Evolutionary conservation across 2,329 filamentous ascomycete genomes (phyloP), one percentile per base, ranked within the genome.

Genomic region (Fusarium guadeloupense): DNA sequence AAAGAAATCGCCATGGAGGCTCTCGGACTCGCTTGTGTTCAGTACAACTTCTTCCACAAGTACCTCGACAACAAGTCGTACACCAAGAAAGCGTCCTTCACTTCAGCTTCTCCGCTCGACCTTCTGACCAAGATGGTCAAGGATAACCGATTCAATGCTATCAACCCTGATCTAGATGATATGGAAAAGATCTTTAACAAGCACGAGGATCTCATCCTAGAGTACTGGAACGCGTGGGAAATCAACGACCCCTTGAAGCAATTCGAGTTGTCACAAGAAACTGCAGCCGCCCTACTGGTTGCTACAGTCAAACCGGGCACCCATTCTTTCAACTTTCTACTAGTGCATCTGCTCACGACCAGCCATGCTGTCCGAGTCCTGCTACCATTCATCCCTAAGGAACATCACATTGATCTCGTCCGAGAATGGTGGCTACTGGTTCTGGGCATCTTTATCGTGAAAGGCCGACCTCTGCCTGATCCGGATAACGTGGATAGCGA

Each of bases 221-320:
- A 96, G 66, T 92, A 98, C 78, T 98, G 93, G 92, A 95, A 96
- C 65, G 88, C 90, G 4, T 97, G 93, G 93, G 80, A 83, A 9
- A 81, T 96, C 19, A 77, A 82, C 9, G 82, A 93, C 57, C 89
- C 91, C 1, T 81, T 82, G n/a, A 81, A 84, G 63, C 89, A 93
- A 69, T 96, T 98, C 71, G 83, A 86, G 54, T 83, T 90, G 52
- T 91, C 88, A 1, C 87, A 89, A 68, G 82, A 86, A 70, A 81
- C 83, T 1, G 85, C 85, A 0, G 79, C 86, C 0, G 83, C 85
- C 0, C 74, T 93, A 7, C 75, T 91, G 0, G 81, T 92, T 5
- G 81, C 84, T 6, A 87, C 85, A 4, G 83, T 87, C 3, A 72
- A 79, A 28, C 81, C 80, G 4, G 83, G 82, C 12, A 82, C 82